These are phyloP conservation scores for Rhododendron griersonianum DNA, from an alignment of 148 eudicot genomes.

Conservation along the genomic window DNA sequence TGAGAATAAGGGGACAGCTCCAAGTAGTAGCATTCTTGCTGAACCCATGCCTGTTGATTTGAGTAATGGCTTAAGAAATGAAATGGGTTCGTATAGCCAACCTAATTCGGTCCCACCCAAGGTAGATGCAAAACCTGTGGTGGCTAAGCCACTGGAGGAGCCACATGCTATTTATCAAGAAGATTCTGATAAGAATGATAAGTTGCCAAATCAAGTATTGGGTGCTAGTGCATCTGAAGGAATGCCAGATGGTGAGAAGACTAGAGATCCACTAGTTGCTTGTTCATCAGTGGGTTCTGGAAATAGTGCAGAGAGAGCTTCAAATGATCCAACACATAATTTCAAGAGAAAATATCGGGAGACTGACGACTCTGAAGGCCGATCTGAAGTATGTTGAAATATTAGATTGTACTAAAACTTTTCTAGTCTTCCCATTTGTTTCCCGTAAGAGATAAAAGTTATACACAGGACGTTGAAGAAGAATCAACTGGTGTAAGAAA, in stretches of 20 bases:
- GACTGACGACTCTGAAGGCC: conserved; percentile 68
- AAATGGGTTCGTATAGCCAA: conserved; percentile 23
- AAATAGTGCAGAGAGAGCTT: conserved; percentile 57
- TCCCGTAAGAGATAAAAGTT: neutral
- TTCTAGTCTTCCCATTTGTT: neutral
- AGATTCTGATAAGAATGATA: conserved; percentile 18
- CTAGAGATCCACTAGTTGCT: conserved; percentile 49
- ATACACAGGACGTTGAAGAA: conserved; percentile 74
- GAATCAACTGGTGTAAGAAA: conserved; percentile 64
- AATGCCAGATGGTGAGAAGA: conserved; percentile 32
- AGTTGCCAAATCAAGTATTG: conserved; percentile 19
- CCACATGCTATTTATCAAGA: conserved; percentile 14
- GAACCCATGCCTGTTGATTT: conserved; percentile 23
- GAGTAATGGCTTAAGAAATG: conserved; percentile 32
- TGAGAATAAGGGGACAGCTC: conserved; percentile 25
- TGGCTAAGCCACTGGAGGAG: conserved; percentile 31
- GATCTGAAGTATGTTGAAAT: conserved; percentile 55
- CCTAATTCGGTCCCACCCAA: conserved; percentile 19
- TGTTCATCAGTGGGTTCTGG: conserved; percentile 51
- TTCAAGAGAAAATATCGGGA: conserved; percentile 65
- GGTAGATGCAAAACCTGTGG: conserved; percentile 19
- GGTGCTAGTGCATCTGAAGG: conserved; percentile 26
- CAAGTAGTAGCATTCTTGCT: conserved; percentile 26
- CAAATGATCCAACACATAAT: conserved; percentile 47
- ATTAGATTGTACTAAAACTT: neutral